A percentile compares a stretch with the other conserved stretches of the same genome.
These are phyloP conservation scores for Lophium mytilinum DNA, from an alignment of 495 filamentous ascomycete genomes.

Conservation along the genomic window DNA sequence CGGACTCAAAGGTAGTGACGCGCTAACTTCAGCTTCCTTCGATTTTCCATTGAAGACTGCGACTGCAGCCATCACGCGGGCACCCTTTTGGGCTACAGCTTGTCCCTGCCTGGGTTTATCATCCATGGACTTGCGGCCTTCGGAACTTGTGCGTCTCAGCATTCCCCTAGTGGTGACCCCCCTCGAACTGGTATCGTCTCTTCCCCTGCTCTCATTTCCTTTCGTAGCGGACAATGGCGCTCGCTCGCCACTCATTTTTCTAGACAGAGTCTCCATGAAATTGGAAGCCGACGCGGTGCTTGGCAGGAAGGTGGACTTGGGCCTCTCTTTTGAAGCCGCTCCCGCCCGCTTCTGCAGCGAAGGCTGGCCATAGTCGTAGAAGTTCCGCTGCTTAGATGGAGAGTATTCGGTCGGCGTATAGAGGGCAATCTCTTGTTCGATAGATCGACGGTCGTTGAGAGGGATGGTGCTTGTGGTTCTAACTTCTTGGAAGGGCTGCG, in stretches of 20 bases:
- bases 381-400: constrained; percentile 58
- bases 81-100: constrained; percentile 24
- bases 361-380: constrained; percentile 50
- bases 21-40: constrained; percentile 20
- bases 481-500: constrained; percentile 38
- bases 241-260: constrained; percentile 19
- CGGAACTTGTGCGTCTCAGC: constrained; percentile 14
- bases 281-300: constrained; percentile 10
- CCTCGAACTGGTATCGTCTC: background rate
- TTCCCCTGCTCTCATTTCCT: constrained; percentile 14
- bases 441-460: constrained; percentile 35
- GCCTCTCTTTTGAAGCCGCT: constrained; percentile 36
- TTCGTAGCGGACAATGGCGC: constrained; percentile 13
- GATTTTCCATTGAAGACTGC: constrained; percentile 49
- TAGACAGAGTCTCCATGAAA: constrained; percentile 14
- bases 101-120: constrained; percentile 36
- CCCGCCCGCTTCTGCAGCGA: constrained; percentile 38
- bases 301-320: constrained; percentile 45
- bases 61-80: constrained; percentile 59
- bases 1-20: constrained; percentile 27
- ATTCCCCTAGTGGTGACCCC: constrained; percentile 1
- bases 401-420: constrained; percentile 55
- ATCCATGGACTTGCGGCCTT: constrained; percentile 21
- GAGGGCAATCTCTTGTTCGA: constrained; percentile 53
- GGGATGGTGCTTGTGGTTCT: constrained; percentile 31